Percentiles rank a stretch among this genome's conserved stretches.
Evolutionary conservation across 148 eudicot genomes (phyloP).

Genomic region (Dysphania ambrosioides): DNA sequence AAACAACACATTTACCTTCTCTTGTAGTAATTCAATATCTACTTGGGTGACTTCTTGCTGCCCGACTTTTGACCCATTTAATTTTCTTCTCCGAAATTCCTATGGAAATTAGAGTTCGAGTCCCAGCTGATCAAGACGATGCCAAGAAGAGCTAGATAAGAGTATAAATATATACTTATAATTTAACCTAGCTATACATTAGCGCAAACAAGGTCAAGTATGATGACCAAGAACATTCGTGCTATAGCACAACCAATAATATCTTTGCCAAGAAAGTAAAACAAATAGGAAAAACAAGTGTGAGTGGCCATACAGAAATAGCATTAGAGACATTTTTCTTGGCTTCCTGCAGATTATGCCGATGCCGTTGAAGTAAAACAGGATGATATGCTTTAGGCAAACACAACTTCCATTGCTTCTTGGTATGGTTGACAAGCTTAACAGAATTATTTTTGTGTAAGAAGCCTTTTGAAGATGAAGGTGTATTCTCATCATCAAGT

Average conservation of each 20-base stretch:
- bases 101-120: conserved; percentile 27
- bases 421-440: conserved; percentile 28
- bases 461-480: conserved; percentile 31
- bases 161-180: background rate
- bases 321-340: conserved; percentile 70
- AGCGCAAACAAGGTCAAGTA: conserved; percentile 8
- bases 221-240: background rate
- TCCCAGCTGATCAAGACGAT: conserved; percentile 22
- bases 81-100: conserved; percentile 83
- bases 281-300: conserved; percentile 10
- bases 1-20: conserved; percentile 40
- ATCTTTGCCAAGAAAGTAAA: conserved; percentile 11
- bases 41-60: conserved; percentile 42
- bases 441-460: conserved; percentile 18
- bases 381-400: conserved; percentile 86
- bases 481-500: conserved; percentile 42
- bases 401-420: conserved; percentile 67
- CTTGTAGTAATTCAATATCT: conserved; percentile 50
- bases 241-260: background rate
- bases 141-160: conserved; percentile 19
- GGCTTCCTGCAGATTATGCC: conserved; percentile 55
- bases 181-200: background rate
- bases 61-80: conserved; percentile 39
- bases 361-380: conserved; percentile 66
- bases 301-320: conserved; percentile 59